Evolutionary conservation across 192 early-diverging fungal species (phyloP), one percentile per base, ranked within the genome.

Genomic region (Backusella luteola): DNA sequence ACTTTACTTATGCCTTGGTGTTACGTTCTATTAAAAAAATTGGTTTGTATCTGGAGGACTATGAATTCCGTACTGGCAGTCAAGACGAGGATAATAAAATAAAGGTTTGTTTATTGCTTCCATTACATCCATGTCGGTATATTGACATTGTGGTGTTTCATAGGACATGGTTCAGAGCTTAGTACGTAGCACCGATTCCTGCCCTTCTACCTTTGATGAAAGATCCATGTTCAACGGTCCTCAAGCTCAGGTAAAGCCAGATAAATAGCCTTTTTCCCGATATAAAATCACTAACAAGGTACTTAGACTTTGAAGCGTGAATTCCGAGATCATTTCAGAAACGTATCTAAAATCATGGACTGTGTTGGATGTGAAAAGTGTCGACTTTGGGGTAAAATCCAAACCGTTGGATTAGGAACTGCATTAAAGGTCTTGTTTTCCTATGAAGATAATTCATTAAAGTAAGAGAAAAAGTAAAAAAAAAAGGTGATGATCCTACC

Each of bases 351-450:
- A 26, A 98, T 99, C 81, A 99, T 99, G 97, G 98, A 99, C 85
- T 99, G 98, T 81, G 96, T 98, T 29, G 95, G 93, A 1, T 99
- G 98, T 80, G 96, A 99, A 84, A 99, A 99, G 84, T 99, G 98
- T 77, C 83, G 95, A 49, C 84, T 99, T 38, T 99, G 98, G 98
- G 98, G 98, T 32, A 99, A 99, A 80, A 77, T 98, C 8, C 98
- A 99, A 87, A 92, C 90, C 1, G 91, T 93, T 75, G 98, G 98
- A 7, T 83, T 99, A n/a, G 98, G 93, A 69, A 96, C 97, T 0
- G 98, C 97, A 3, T 87, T 99, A 46, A 99, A 99, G 84, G 85
- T 97, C 19, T 85, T 99, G 63, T 99, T 99, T 82, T 95, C 95
- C 6, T 95, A 93, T 80, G 53, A 59, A 59, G 93, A 90, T 59